Base-by-base conservation (phyloP, 805 yeast genomes). In the Metschnikowia matae region DNA sequence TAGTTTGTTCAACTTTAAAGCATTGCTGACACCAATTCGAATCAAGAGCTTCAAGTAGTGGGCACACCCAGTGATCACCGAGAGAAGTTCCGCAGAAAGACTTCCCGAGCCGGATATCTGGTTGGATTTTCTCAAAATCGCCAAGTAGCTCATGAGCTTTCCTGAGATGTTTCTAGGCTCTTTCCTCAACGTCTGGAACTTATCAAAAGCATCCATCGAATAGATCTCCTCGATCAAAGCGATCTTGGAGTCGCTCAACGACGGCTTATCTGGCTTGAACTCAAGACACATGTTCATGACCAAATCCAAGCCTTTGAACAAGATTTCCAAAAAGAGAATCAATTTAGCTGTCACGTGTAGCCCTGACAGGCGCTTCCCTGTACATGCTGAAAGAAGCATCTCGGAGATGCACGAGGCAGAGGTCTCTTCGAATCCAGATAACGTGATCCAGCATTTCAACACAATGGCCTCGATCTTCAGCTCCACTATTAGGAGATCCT, bases 101-200 rank as follows among this genome's bases (percentile, higher is more conserved):
- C 77, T 55, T 55, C 77, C 76, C 3, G 74, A 69, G 8, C 65
- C 59, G 2, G 68, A 62, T 2, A 68, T 61, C 42, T 67, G 67
- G 57, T 66, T 55, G 0, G 82, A 74, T 60, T 88, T 89, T 54
- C 97, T 76, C 40, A 94, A 69, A 33, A 89, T 77, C 0, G 96
- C 90, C 63, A 94, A 77, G 68, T 89, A 92, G 44, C 89, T 83
- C 85, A 94, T 91, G 6, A 94, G 77, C 64, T 90, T 91, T 6
- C 96, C 90, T 7, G 96, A 87, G 45, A 94, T 76, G 46, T 87
- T 87, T 62, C 96, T 78, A 11, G 99, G 97, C 66, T 88, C 89
- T 49, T 72, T 80, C 29, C 70, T 68, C 35, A 80, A 62, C 4
- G 61, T 67, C 58, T 60, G 78, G 55, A 64, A 74, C 40, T 54